Base-by-base conservation (phyloP, 2,329 filamentous ascomycete species). In the Eurotiales sp. region DNA sequence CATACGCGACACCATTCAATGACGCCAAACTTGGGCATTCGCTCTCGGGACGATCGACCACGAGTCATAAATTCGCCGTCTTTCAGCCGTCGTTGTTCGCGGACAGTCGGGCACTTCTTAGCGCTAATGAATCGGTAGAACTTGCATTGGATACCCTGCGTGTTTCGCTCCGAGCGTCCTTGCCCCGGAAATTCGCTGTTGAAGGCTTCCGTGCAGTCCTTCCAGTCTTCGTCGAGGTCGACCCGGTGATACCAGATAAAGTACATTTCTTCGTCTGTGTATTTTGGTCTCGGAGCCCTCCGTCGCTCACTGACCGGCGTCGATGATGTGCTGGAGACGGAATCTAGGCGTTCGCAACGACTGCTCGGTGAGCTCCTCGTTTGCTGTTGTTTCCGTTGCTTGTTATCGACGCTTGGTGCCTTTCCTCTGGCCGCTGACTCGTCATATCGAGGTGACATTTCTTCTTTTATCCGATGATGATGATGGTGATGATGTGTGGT, bases 181-280 rank as follows among this genome's bases (percentile, higher is more conserved):
- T 70, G 69, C 11, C 58, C 60, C 15, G 70, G 69, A 49, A 76
- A 77, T 51, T 74, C 71, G 0, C 58, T 61, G 56, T 72, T 71
- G 56, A 74, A 77, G 50, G 65, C 67, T 48, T 72, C 66, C 22
- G 68, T 66, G 19, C 76, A 70, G 54, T 73, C 66, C 53, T 71
- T 72, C 74, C 74, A 77, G 53, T 73, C 69, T 60, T 74, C 67
- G 41, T 65, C 64, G 22, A 75, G 64, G 56, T 76, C 74, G 22
- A 72, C 71, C 7, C 73, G 72, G 59, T 75, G 71, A 56, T 76
- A 77, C 74, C 74, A 77, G 54, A 76, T 75, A 53, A 76, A 76
- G 58, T 72, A 72, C 64, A 70, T 70, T 54, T 76, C 71, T 60
- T 76, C 73, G 46, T 72, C 66, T 40, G 69, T 68, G 59, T 76